Evolutionary conservation across 352 stramenopile species (phyloP).

Genomic region (Pythium sp.): DNA sequence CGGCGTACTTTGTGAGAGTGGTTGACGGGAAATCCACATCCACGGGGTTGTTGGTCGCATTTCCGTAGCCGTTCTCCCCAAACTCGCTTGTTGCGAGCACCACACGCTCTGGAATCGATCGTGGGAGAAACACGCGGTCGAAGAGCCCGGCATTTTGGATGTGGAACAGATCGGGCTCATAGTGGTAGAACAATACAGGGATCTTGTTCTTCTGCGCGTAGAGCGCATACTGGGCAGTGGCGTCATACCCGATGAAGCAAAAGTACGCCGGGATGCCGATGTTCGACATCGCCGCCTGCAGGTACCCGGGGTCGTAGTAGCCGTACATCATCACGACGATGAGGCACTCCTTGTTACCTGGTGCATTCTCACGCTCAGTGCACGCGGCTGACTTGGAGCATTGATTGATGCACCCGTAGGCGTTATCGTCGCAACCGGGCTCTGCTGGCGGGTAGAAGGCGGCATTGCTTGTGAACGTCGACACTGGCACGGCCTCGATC

Average conservation of each 20-base stretch:
- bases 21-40: constrained; percentile 34
- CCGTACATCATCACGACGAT: constrained; percentile 23
- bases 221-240: constrained; percentile 7
- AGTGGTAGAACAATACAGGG: constrained; percentile 47
- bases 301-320: constrained; percentile 21
- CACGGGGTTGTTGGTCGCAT: constrained; percentile 32
- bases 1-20: constrained; percentile 29
- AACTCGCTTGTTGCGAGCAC: constrained; percentile 20
- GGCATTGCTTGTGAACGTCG: not conserved
- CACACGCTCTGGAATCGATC: constrained; percentile 14
- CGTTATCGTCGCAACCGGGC: constrained; percentile 21
- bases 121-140: constrained; percentile 35
- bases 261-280: constrained; percentile 30
- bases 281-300: constrained; percentile 26
- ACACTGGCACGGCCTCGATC: constrained; percentile 17
- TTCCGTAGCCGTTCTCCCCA: constrained; percentile 42
- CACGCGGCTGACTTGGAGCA: constrained; percentile 32
- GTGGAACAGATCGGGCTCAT: constrained; percentile 46
- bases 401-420: constrained; percentile 29
- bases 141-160: constrained; percentile 27
- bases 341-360: constrained; percentile 16
- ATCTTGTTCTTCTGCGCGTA: constrained; percentile 2
- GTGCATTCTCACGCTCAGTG: constrained; percentile 11
- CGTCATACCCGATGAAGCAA: constrained; percentile 27
- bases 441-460: constrained; percentile 22